A percentile compares a stretch with the other conserved stretches of the same genome.
Evolutionary conservation across 208 protist genomes (phyloP).

Genomic region (Acanthamoeba rhysodes): DNA sequence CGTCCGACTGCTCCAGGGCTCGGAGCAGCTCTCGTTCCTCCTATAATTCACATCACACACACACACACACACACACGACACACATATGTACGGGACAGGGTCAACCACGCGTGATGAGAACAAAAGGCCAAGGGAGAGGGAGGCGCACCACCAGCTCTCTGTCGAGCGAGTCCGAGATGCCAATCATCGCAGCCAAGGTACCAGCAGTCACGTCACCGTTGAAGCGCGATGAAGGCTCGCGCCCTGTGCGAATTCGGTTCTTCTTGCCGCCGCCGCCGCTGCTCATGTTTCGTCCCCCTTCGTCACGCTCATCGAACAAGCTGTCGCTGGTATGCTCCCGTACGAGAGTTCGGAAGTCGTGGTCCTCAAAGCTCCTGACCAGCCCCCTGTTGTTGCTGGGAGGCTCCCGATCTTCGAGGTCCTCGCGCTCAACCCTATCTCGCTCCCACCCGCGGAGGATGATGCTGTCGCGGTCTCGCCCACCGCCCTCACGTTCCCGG

Average conservation of each 20-base stretch:
- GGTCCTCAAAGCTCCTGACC: background rate
- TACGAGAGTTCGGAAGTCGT: background rate
- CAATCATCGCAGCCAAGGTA: background rate
- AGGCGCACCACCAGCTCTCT: background rate
- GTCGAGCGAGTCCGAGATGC: background rate
- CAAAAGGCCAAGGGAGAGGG: no score
- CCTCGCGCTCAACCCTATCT: background rate
- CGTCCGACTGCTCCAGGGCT: background rate
- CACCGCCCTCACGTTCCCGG: background rate
- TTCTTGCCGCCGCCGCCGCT: no score
- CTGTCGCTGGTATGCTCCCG: background rate
- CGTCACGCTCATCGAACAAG: background rate
- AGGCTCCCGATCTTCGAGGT: background rate
- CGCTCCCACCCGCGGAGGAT: background rate
- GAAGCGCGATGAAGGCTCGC: background rate
- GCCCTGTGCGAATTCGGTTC: background rate
- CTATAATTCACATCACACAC: no score
- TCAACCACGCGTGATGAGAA: no score
- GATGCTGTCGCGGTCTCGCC: background rate
- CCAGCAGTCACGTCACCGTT: conserved; percentile 3
- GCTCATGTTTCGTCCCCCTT: no score
- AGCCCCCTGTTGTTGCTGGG: background rate
- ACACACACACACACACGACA: no score
- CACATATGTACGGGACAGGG: no score
- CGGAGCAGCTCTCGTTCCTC: background rate